Evolutionary conservation across 164 flowering plant genomes (phyloP), one percentile per base, ranked within the genome.

Genomic region (Macadamia tetraphylla): DNA sequence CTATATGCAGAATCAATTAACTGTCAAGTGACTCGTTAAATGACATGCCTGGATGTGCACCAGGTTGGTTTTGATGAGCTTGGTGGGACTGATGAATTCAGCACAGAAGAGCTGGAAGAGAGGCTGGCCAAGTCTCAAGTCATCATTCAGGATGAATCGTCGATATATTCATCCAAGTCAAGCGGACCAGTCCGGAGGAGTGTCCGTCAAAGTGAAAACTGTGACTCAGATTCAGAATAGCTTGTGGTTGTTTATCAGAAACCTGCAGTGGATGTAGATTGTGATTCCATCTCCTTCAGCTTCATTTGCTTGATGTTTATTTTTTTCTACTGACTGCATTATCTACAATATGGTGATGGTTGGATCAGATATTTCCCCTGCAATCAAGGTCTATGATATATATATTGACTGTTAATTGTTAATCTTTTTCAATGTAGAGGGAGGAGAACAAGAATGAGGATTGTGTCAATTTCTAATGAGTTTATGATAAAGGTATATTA

Each of bases 61-160:
- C 74, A 91, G 98, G 98, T 94, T 17, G 98, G 97, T 60, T 91
- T 94, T 79, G 89, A 94, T 70, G 80, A 94, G 73, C 94, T 94
- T 61, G 97, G 97, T 43, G 96, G 97, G 48, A 86, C 79, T 6
- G 97, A 94, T 72, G 97, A 86, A 29, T 94, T 89, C 78, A 85
- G 83, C 78, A 94, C 97, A 14, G 97, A 89, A 73, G 94, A 87
- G 56, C 77, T 94, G 61, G 98, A 94, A 74, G 98, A 91, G 75
- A 88, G 94, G 74, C 71, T 94, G 68, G 96, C 97, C 18, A 91
- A 84, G 78, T 75, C 90, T 60, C 86, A 89, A 76, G 91, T 89
- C 29, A 88, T 94, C 70, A 72, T 82, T 66, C 96, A 94, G 76
- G 96, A 91, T 35, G 96, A 91, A 74, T 88, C 95, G 9, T 88